These are phyloP conservation scores for Naematelia aurantialba DNA, from an alignment of 768 basidiomycete genomes.

Conservation along the genomic window DNA sequence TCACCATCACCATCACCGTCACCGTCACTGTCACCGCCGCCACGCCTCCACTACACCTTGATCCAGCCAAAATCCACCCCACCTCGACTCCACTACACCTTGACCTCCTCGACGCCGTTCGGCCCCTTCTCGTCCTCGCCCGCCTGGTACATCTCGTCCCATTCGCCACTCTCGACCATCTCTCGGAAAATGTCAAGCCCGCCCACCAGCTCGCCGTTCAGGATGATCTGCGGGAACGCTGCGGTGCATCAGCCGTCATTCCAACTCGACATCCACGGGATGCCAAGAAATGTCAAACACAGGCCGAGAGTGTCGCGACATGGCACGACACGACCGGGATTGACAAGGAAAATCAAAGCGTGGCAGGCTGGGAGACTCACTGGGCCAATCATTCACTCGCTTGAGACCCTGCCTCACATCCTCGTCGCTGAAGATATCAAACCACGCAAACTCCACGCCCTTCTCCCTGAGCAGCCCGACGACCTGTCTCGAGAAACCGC, in stretches of 20 bases:
- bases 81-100: no score
- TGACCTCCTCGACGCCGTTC: no score
- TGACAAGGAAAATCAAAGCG: no score
- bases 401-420: slow-evolving; percentile 71
- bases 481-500: slow-evolving; percentile 78
- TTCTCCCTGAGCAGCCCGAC: slow-evolving; percentile 64
- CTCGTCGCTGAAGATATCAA: slow-evolving; percentile 81
- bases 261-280: not conserved
- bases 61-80: no score
- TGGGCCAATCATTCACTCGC: slow-evolving; percentile 83
- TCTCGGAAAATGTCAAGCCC: slow-evolving; percentile 89
- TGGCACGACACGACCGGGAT: no score
- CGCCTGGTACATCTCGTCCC: slow-evolving; percentile 40
- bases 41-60: no score
- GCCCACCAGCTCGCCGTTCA: slow-evolving; percentile 86
- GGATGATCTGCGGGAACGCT: slow-evolving; percentile 46
- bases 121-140: not conserved
- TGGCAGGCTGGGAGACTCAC: no score
- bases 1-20: no score
- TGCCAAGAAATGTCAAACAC: no score
- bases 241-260: no score
- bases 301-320: no score
- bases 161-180: slow-evolving; percentile 76
- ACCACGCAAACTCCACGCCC: slow-evolving; percentile 65
- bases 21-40: no score